phyloP scores from a whole-genome alignment of 2,329 filamentous ascomycete genomes.

The Pseudomassariella vexata region DNA sequence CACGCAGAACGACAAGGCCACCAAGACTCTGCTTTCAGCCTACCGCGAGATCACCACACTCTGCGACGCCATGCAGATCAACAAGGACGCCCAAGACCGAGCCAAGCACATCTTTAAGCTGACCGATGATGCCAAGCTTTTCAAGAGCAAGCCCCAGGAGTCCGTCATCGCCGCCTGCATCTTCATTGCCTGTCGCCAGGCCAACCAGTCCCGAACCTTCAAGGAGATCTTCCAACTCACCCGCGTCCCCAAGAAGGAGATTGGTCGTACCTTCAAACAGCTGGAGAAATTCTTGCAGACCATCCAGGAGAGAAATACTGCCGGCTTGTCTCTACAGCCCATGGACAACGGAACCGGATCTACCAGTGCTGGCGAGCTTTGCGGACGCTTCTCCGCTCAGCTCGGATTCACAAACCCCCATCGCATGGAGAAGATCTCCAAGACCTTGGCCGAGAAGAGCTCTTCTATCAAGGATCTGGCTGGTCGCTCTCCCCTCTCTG shows the following conservation, averaged over 20 bases:
- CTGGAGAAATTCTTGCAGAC: slow-evolving; percentile 83
- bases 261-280: slow-evolving; percentile 89
- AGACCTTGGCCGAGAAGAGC: slow-evolving; percentile 72
- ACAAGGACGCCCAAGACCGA: slow-evolving; percentile 75
- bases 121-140: slow-evolving; percentile 83
- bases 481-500: slow-evolving; percentile 87
- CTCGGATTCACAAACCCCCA: slow-evolving; percentile 68
- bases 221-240: slow-evolving; percentile 91
- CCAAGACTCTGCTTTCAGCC: slow-evolving; percentile 75
- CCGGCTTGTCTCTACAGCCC: slow-evolving; percentile 44
- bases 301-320: slow-evolving; percentile 57
- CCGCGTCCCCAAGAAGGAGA: slow-evolving; percentile 93
- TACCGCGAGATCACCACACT: slow-evolving; percentile 84
- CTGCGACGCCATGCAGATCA: slow-evolving; percentile 79
- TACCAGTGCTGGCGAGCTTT: slow-evolving; percentile 78
- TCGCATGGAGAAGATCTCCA: slow-evolving; percentile 73
- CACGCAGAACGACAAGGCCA: slow-evolving; percentile 74
- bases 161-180: slow-evolving; percentile 94
- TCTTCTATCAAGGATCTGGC: slow-evolving; percentile 74
- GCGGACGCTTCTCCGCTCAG: slow-evolving; percentile 82
- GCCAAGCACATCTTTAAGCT: slow-evolving; percentile 96
- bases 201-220: slow-evolving; percentile 82
- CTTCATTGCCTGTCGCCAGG: slow-evolving; percentile 94
- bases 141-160: slow-evolving; percentile 94
- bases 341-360: slow-evolving; percentile 65